Evolutionary conservation across 768 basidiomycete genomes (phyloP), one percentile per base, ranked within the genome.

Genomic region (Lepiota brunneoincarnata): DNA sequence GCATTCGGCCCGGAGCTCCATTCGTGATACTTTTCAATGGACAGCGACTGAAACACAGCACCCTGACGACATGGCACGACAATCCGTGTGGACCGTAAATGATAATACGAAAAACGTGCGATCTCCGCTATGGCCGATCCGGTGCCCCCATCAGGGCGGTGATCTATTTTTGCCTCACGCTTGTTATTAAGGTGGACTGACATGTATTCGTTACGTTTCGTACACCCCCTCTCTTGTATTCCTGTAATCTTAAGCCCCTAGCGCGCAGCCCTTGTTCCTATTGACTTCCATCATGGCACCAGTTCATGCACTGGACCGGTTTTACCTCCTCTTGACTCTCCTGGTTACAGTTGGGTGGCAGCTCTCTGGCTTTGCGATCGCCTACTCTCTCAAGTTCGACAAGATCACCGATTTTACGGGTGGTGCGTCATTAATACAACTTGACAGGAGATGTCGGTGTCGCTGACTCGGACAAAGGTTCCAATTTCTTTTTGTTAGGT

Each of bases 371-470:
- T 87, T 87, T 59, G 73, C 76, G 3, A 81, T 87, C 51, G 84
- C 86, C 6, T 87, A 83, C 80, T 80, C 80, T 0, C 71, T 84
- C 36, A 79, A 86, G 71, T 85, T 87, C 60, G 86, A 89, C 68
- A 87, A 89, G 64, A 82, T 87, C 41, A 87, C 86, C 11, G 86
- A 87, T 67, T 82, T 86, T 54, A 84, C 81, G 2, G 82, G 82
- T 58, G 77, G 79, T 76, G 34, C 18, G 70, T 58, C 51, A 21
- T 59, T 26, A 49, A 20, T 21, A 20, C 9, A 17, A 26, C 31
- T 42, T 21, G 9, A 35, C 44, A 15, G 28, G 26, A 46, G 10
- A 6, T 15, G 9, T 20, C 9, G 4, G n/a, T 15, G 28, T 46
- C 17, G 17, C 23, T 31, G 26, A 34, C 38, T 18, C 2, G 17